These are phyloP conservation scores for Rutstroemia sp. DNA, from an alignment of 2,329 filamentous ascomycete genomes.

Conservation along the genomic window DNA sequence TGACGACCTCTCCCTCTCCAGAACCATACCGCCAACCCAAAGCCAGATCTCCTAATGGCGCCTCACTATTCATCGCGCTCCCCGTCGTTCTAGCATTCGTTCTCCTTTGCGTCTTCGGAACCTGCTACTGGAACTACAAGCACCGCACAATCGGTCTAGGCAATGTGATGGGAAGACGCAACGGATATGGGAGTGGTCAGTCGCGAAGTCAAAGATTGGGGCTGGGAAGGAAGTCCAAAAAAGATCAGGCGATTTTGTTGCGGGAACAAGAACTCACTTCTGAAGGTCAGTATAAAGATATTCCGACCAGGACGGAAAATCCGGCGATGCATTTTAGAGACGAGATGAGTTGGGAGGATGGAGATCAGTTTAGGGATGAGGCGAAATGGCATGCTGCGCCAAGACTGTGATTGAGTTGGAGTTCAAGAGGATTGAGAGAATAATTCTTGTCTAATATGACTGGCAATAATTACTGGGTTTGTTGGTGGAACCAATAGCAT, in stretches of 20 bases:
- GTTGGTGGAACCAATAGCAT: too few relatives aligned
- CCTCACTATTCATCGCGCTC: conserved; percentile 25
- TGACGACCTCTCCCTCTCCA: conserved; percentile 16
- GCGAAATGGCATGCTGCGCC: not conserved
- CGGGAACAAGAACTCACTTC: conserved; percentile 18
- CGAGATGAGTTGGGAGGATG: conserved; percentile 4
- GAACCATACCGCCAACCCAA: conserved; percentile 18
- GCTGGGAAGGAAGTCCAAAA: conserved; percentile 14
- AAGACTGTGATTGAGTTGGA: not conserved
- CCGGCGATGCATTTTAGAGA: conserved; percentile 5
- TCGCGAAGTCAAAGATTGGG: conserved; percentile 25
- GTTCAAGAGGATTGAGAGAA: too few relatives aligned
- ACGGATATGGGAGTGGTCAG: conserved; percentile 25
- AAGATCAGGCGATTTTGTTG: conserved; percentile 18
- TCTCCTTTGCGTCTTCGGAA: conserved; percentile 19
- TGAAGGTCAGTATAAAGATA: conserved; percentile 19
- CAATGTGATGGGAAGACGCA: conserved; percentile 26
- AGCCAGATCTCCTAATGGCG: conserved; percentile 17
- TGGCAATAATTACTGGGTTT: too few relatives aligned
- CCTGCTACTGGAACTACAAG: conserved; percentile 23
- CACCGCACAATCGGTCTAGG: conserved; percentile 24
- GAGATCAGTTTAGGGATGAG: not conserved
- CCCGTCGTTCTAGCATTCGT: conserved; percentile 24
- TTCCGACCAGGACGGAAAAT: conserved; percentile 7
- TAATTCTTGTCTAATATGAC: too few relatives aligned